These are phyloP conservation scores for Puccinellia tenuiflora DNA, from an alignment of 176 grass and related monocot species.

Conservation along the genomic window DNA sequence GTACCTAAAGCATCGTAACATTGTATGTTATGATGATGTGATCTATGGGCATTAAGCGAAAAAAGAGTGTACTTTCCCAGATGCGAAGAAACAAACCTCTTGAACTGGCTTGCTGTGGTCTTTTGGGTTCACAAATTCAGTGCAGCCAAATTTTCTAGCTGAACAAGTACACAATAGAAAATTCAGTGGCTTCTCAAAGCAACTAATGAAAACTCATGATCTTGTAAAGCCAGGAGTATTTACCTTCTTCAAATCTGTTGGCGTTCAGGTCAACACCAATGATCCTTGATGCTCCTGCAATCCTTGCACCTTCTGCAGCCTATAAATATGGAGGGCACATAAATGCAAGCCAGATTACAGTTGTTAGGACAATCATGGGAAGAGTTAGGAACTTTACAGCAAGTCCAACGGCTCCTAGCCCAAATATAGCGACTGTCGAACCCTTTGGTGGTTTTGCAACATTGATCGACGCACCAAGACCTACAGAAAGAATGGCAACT, in stretches of 20 bases:
- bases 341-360: neutral
- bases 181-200: neutral
- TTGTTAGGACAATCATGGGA: neutral
- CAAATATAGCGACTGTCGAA: constrained; percentile 74
- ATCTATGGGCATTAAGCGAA: neutral
- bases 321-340: constrained; percentile 12
- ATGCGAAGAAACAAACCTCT: constrained; percentile 41
- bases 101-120: constrained; percentile 71
- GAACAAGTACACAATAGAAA: neutral
- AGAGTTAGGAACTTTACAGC: constrained; percentile 40
- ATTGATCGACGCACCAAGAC: constrained; percentile 81
- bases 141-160: constrained; percentile 85
- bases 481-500: constrained; percentile 13
- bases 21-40: neutral
- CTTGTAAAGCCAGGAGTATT: neutral
- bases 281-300: constrained; percentile 73
- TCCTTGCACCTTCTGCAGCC: constrained; percentile 77
- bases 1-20: constrained; percentile 43
- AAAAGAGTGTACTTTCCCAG: neutral
- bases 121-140: constrained; percentile 77
- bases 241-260: constrained; percentile 72
- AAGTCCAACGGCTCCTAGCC: constrained; percentile 90
- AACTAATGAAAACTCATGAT: neutral
- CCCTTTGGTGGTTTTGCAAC: constrained; percentile 85
- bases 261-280: constrained; percentile 81